Conservation (phyloP, 164 flowering plant genomes). For the Vitis rotundifolia region DNA sequence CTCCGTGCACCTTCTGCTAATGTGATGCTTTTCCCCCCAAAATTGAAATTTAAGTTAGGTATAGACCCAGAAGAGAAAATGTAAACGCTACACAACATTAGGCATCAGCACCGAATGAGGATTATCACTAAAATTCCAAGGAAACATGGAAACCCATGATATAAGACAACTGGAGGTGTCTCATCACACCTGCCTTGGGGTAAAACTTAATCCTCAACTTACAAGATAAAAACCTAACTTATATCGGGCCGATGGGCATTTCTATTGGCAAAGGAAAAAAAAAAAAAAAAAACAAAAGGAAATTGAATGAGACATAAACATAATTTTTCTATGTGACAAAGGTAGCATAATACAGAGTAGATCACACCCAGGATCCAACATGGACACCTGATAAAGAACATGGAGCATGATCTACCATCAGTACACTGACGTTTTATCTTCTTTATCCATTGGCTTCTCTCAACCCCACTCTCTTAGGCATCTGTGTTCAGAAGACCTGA, state of each 20-base stretch:
- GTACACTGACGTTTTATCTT: slow-evolving; percentile 21
- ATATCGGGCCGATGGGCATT: slow-evolving; percentile 8
- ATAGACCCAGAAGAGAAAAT: not conserved
- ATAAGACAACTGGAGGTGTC: not conserved
- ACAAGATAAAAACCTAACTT: slow-evolving; percentile 10
- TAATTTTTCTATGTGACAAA: slow-evolving; percentile 43
- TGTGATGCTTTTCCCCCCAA: not conserved
- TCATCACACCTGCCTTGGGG: not conserved
- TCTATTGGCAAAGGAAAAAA: slow-evolving; percentile 14
- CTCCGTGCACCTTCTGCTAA: not conserved
- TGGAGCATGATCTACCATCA: slow-evolving; percentile 32
- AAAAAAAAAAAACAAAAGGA: not conserved
- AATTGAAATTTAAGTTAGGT: not conserved
- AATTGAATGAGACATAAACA: slow-evolving; percentile 17
- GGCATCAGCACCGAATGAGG: no score
- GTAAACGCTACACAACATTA: not conserved
- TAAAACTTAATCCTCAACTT: not conserved
- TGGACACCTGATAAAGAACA: slow-evolving; percentile 21
- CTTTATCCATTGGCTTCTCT: slow-evolving; percentile 23
- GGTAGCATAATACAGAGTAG: slow-evolving; percentile 42
- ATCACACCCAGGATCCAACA: slow-evolving; percentile 25
- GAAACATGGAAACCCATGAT: not conserved
- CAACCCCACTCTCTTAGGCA: not conserved
- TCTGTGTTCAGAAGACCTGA: slow-evolving; percentile 13
- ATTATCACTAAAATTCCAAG: not conserved